phyloP scores from a whole-genome alignment of 1,139 yeast genomes.

The Waltiozyma sp. region DNA sequence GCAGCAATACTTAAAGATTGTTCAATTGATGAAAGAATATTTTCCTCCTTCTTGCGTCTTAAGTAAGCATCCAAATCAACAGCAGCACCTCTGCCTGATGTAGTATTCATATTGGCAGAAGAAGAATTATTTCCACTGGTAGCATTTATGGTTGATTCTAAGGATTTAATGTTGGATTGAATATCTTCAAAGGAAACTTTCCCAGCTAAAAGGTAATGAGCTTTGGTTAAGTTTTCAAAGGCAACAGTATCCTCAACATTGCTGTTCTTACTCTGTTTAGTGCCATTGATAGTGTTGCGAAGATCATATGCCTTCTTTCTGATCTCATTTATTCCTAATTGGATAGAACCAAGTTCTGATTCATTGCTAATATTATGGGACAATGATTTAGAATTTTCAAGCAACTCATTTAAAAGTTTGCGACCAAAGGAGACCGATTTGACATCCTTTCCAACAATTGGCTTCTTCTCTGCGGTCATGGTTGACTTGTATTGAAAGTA shows the following conservation, averaged over 20 bases:
- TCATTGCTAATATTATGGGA: constrained; percentile 38
- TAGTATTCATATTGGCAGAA: constrained; percentile 13
- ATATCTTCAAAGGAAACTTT: constrained; percentile 87
- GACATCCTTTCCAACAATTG: neutral
- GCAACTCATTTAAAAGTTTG: constrained; percentile 33
- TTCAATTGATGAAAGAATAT: constrained; percentile 73
- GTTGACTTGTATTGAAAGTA: too few species aligned
- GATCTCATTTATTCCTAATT: constrained; percentile 67
- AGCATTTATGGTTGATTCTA: constrained; percentile 18
- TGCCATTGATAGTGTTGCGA: constrained; percentile 28
- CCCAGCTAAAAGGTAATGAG: constrained; percentile 83
- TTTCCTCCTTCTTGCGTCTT: constrained; percentile 68
- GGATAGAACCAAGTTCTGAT: constrained; percentile 60
- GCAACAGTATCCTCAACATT: constrained; percentile 16
- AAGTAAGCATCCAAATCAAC: constrained; percentile 45
- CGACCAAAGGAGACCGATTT: constrained; percentile 22
- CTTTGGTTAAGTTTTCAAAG: constrained; percentile 56
- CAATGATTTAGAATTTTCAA: constrained; percentile 60
- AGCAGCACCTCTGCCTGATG: constrained; percentile 7
- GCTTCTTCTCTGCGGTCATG: neutral
- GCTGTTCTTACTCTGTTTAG: neutral
- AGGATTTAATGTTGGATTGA: constrained; percentile 46
- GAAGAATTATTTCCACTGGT: constrained; percentile 3
- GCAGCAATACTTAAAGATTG: constrained; percentile 68
- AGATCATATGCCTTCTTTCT: constrained; percentile 56